phyloP scores from a whole-genome alignment of 129 eudicot species.

The Tagetes patula region DNA sequence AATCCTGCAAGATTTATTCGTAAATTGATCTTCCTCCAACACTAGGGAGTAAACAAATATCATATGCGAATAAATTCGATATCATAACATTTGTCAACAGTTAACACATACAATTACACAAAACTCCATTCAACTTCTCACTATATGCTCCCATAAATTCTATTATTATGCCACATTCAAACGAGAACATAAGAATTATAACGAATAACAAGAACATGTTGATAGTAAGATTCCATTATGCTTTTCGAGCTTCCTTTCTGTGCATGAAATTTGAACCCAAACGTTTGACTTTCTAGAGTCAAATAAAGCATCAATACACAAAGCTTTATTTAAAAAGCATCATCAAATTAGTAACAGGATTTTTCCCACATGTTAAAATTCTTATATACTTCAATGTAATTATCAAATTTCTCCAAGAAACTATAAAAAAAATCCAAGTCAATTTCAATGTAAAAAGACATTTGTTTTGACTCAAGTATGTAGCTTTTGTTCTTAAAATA shows the following conservation, averaged over 20 bases:
- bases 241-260: conserved; percentile 8
- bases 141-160: neutral
- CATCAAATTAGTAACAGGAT: neutral
- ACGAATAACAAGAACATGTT: neutral
- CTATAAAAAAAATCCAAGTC: neutral
- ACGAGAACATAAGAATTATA: conserved; percentile 10
- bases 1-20: conserved; percentile 41
- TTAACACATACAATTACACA: neutral
- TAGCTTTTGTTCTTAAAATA: no score
- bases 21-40: neutral
- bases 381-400: neutral
- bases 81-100: neutral
- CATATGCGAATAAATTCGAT: neutral
- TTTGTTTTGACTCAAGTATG: neutral
- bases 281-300: conserved; percentile 25
- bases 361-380: neutral
- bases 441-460: neutral
- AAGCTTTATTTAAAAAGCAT: conserved; percentile 1
- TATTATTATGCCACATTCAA: conserved; percentile 5
- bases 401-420: neutral
- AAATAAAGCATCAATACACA: neutral
- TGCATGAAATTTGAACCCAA: conserved; percentile 13
- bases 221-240: neutral
- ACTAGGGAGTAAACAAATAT: neutral
- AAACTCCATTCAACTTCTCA: neutral